Evolutionary conservation across 345 rosid genomes (phyloP).

Genomic region (Salix purpurea): DNA sequence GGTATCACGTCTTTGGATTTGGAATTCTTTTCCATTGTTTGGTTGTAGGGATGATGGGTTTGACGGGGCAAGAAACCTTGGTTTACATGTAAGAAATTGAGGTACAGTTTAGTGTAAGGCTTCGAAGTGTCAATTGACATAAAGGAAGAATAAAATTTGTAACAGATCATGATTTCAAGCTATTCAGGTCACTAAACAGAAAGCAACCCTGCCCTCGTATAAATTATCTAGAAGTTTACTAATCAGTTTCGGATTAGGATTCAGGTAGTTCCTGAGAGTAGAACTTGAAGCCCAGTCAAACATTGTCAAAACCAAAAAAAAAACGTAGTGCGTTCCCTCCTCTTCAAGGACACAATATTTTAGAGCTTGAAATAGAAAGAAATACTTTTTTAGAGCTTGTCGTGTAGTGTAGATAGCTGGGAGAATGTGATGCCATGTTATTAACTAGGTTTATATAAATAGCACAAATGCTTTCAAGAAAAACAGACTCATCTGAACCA

Average conservation of each 20-base stretch:
- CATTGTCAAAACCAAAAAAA: no score
- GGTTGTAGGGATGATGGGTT: constrained; percentile 2
- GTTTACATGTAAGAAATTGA: constrained; percentile 6
- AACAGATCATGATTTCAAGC: no score
- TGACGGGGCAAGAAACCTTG: constrained; percentile 12
- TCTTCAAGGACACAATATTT: no score
- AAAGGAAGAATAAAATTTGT: neutral
- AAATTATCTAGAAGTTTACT: no score
- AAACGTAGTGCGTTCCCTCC: no score
- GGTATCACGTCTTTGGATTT: constrained; percentile 10
- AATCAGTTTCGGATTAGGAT: no score
- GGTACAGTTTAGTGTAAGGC: neutral
- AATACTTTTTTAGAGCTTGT: neutral
- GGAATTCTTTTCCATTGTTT: constrained; percentile 16
- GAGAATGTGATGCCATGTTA: neutral
- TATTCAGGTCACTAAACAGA: neutral
- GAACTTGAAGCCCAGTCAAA: no score
- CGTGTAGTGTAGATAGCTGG: neutral
- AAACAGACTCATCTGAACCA: neutral
- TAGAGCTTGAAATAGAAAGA: no score
- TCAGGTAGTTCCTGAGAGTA: no score
- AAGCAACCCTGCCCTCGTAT: neutral
- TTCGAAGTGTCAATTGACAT: neutral
- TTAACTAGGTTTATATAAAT: neutral
- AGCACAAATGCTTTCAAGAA: neutral